Evolutionary conservation across 768 basidiomycete genomes (phyloP).

Genomic region (Hemileccinum rubropunctum): DNA sequence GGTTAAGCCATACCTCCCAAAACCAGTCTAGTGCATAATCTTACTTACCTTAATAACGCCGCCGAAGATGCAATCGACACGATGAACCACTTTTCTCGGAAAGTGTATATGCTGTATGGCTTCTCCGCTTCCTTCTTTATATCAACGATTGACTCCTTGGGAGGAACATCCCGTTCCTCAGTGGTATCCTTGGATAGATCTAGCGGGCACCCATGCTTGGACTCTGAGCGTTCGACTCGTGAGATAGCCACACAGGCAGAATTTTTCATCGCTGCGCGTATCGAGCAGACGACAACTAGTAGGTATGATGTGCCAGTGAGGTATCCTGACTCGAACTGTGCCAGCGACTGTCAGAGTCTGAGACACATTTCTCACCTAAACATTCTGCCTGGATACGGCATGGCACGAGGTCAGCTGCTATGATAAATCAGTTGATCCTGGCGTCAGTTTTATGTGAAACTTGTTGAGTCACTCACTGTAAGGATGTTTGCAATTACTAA

Average conservation of each 20-base stretch:
- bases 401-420: too few relatives aligned
- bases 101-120: slow-evolving; percentile 50
- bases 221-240: slow-evolving; percentile 1
- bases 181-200: neutral
- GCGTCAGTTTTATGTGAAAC: neutral
- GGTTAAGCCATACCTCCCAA: neutral
- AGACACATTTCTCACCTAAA: too few relatives aligned
- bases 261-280: neutral
- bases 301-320: too few relatives aligned
- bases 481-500: neutral
- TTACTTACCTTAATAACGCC: slow-evolving; percentile 58
- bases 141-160: neutral
- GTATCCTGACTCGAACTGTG: too few relatives aligned
- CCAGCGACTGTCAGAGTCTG: too few relatives aligned
- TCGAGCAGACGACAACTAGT: too few relatives aligned
- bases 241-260: neutral
- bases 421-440: too few relatives aligned
- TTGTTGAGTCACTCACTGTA: neutral
- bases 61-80: slow-evolving; percentile 60
- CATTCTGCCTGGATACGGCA: too few relatives aligned
- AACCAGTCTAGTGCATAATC: neutral
- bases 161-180: neutral
- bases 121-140: slow-evolving; percentile 3
- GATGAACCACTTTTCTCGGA: slow-evolving; percentile 65
- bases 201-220: neutral